phyloP scores from a whole-genome alignment of 257 asterid species.

The Henckelia pumila region DNA sequence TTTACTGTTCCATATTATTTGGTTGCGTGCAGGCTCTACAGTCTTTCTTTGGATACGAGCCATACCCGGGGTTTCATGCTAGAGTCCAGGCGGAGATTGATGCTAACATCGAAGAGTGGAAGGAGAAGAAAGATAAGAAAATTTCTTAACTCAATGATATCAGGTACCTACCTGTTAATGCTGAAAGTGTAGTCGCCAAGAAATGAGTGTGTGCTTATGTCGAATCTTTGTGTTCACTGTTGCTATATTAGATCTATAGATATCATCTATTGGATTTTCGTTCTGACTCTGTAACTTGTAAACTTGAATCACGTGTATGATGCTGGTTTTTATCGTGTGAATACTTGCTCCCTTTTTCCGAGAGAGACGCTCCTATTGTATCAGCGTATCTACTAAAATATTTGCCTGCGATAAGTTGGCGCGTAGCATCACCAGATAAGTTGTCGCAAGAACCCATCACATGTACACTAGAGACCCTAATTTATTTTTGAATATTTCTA shows the following conservation, averaged over 20 bases:
- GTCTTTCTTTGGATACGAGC: conserved; percentile 49
- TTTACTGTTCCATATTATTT: not conserved
- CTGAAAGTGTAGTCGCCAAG: not conserved
- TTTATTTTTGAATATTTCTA: too few relatives aligned
- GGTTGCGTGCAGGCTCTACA: conserved; percentile 53
- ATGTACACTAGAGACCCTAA: not conserved
- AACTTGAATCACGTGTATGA: not conserved
- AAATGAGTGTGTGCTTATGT: not conserved
- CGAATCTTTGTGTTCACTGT: not conserved
- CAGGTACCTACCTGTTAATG: not conserved
- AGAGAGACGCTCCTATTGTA: not conserved
- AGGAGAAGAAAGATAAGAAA: not conserved
- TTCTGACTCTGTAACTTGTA: not conserved
- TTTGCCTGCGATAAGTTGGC: too few relatives aligned
- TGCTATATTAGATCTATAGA: not conserved
- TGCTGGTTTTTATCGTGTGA: not conserved
- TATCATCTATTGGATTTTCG: not conserved
- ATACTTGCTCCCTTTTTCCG: not conserved
- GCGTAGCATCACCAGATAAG: not conserved
- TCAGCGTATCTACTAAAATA: not conserved
- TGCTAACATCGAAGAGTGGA: conserved; percentile 1
- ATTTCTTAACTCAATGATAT: not conserved
- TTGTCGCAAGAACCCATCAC: not conserved
- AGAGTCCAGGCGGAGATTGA: not conserved
- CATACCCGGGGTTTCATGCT: conserved; percentile 5